Conservation (phyloP, 139 green algal species). For the Picochlorum sp. region DNA sequence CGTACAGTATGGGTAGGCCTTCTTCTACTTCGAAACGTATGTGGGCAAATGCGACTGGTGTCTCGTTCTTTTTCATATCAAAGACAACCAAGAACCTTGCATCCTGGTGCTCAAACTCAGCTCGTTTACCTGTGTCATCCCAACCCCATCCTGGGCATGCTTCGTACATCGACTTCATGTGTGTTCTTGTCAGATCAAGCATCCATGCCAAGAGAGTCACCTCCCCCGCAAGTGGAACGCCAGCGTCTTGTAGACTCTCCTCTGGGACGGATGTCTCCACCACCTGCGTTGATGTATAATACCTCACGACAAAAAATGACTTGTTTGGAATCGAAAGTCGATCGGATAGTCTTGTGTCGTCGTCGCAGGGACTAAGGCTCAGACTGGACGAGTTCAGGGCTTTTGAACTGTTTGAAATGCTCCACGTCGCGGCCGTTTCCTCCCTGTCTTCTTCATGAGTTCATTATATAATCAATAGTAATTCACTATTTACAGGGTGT, state of each 20-base stretch:
- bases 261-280: no score
- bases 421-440: no score
- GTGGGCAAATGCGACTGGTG: slow-evolving; percentile 36
- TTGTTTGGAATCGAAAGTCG: no score
- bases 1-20: slow-evolving; percentile 32
- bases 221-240: neutral
- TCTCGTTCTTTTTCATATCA: neutral
- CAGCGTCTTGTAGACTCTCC: neutral
- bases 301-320: no score
- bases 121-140: slow-evolving; percentile 24
- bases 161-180: slow-evolving; percentile 22
- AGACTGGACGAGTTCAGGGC: no score
- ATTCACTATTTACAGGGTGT: no score
- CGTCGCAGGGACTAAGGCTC: no score
- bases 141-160: slow-evolving; percentile 36
- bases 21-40: slow-evolving; percentile 40
- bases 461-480: no score
- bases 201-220: neutral
- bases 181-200: neutral
- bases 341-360: no score
- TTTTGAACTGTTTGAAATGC: no score
- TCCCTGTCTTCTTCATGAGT: no score
- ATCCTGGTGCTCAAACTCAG: slow-evolving; percentile 25
- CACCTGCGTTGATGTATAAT: no score
- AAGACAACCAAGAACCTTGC: slow-evolving; percentile 32